Conservation (phyloP, 768 basidiomycete species). For the Gymnopilus dilepis region DNA sequence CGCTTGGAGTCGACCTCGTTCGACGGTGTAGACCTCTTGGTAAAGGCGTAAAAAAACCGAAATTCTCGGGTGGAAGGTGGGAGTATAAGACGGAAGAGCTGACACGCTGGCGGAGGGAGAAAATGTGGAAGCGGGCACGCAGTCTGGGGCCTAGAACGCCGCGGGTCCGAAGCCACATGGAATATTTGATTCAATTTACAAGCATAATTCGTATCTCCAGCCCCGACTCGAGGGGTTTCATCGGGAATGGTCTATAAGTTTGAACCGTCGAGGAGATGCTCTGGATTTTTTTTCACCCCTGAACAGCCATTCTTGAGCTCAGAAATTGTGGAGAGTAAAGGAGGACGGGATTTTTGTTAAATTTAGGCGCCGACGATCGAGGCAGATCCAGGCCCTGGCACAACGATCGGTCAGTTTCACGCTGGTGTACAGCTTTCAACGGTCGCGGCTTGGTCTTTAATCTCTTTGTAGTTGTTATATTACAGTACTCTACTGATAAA, state of each 20-base stretch:
- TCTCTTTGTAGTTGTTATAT: neutral
- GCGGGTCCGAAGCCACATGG: neutral
- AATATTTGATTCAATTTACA: neutral
- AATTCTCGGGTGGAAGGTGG: neutral
- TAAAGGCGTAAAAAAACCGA: neutral
- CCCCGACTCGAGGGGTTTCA: neutral
- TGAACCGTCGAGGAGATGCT: neutral
- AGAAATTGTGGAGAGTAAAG: neutral
- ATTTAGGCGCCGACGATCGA: constrained; percentile 4
- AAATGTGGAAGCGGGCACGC: neutral
- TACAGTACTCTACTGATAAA: constrained; percentile 1
- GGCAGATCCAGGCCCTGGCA: constrained; percentile 1
- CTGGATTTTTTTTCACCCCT: neutral
- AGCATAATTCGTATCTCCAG: neutral
- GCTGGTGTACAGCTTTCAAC: neutral
- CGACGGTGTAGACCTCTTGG: neutral
- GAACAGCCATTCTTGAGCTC: neutral
- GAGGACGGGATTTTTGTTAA: neutral
- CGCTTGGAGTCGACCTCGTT: neutral
- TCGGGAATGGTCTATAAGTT: neutral
- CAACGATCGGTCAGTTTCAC: neutral
- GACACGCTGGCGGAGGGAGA: neutral
- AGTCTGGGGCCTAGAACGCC: neutral
- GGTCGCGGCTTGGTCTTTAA: neutral
- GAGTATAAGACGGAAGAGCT: neutral